Percentiles rank a stretch among this genome's conserved stretches.
Evolutionary conservation across 768 basidiomycete species (phyloP).

Genomic region (Boletus eberwhitei): DNA sequence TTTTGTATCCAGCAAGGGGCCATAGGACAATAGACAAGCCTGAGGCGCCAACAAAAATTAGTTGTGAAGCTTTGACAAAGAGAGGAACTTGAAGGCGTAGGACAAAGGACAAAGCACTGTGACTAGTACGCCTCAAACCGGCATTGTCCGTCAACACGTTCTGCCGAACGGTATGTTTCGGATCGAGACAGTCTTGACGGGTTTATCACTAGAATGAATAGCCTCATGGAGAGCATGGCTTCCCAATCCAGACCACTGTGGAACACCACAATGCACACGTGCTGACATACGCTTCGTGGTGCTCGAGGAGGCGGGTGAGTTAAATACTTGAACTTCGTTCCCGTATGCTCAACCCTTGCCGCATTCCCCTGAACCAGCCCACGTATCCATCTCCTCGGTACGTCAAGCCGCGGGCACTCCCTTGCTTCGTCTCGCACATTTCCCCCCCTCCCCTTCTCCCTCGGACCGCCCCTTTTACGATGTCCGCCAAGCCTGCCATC

Average conservation of each 20-base stretch:
- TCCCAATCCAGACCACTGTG: slow-evolving; percentile 16
- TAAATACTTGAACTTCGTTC: slow-evolving; percentile 20
- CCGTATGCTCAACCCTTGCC: neutral
- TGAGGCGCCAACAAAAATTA: too few relatives aligned
- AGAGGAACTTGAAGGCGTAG: too few relatives aligned
- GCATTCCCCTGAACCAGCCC: neutral
- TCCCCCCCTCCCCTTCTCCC: neutral
- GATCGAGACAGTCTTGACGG: slow-evolving; percentile 10
- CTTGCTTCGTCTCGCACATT: neutral
- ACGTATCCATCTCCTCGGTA: slow-evolving; percentile 5
- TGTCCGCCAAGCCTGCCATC: slow-evolving; percentile 11
- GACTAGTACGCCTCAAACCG: neutral
- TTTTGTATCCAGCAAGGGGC: too few relatives aligned
- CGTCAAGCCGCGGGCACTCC: slow-evolving; percentile 1
- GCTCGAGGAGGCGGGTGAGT: slow-evolving; percentile 12
- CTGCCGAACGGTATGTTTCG: neutral
- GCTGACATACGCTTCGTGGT: slow-evolving; percentile 5
- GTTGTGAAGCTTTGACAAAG: too few relatives aligned
- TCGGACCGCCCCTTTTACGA: neutral
- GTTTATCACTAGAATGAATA: slow-evolving; percentile 9
- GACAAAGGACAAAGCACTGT: slow-evolving; percentile 1
- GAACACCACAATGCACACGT: slow-evolving; percentile 23
- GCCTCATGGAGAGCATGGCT: slow-evolving; percentile 16
- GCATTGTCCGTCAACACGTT: slow-evolving; percentile 18
- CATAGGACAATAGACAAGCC: too few relatives aligned